Evolutionary conservation across 495 filamentous ascomycete genomes (phyloP).

Genomic region (Thozetella sp.): DNA sequence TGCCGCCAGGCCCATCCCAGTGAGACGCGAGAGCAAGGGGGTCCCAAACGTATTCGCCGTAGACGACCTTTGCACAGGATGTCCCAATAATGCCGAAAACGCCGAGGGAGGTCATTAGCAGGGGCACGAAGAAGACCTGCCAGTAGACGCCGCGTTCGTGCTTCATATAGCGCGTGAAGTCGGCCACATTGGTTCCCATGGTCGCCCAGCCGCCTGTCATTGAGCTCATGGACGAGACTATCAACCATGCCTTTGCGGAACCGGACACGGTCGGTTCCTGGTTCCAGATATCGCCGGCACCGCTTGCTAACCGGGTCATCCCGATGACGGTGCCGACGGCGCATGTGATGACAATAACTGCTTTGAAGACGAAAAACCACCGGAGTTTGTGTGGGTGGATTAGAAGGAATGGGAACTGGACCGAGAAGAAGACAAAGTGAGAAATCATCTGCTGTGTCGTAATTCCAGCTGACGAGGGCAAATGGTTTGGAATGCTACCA

Average conservation of each 20-base stretch:
- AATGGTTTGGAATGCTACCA: slow-evolving; percentile 40
- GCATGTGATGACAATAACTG: slow-evolving; percentile 34
- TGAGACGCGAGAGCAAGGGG: slow-evolving; percentile 56
- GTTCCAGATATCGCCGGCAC: slow-evolving; percentile 44
- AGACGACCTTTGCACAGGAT: slow-evolving; percentile 50
- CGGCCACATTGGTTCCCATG: slow-evolving; percentile 49
- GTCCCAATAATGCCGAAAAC: slow-evolving; percentile 52
- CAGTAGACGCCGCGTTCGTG: slow-evolving; percentile 52
- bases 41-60: slow-evolving; percentile 60
- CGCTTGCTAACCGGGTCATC: slow-evolving; percentile 44
- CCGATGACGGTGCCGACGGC: slow-evolving; percentile 42
- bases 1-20: slow-evolving; percentile 48
- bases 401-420: slow-evolving; percentile 50
- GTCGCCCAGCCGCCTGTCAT: slow-evolving; percentile 31
- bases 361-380: slow-evolving; percentile 50
- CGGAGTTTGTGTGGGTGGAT: slow-evolving; percentile 50
- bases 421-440: slow-evolving; percentile 47
- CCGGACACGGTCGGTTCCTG: slow-evolving; percentile 31
- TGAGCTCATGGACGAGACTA: slow-evolving; percentile 24
- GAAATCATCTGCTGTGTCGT: slow-evolving; percentile 49
- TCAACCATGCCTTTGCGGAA: slow-evolving; percentile 22
- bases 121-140: slow-evolving; percentile 56
- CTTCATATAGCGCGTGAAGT: slow-evolving; percentile 62
- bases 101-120: slow-evolving; percentile 54
- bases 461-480: slow-evolving; percentile 43